A percentile compares a stretch with the other conserved stretches of the same genome.
phyloP scores from a whole-genome alignment of 1,284 basidiomycete genomes.

The Sphaerobolus stellatus region DNA sequence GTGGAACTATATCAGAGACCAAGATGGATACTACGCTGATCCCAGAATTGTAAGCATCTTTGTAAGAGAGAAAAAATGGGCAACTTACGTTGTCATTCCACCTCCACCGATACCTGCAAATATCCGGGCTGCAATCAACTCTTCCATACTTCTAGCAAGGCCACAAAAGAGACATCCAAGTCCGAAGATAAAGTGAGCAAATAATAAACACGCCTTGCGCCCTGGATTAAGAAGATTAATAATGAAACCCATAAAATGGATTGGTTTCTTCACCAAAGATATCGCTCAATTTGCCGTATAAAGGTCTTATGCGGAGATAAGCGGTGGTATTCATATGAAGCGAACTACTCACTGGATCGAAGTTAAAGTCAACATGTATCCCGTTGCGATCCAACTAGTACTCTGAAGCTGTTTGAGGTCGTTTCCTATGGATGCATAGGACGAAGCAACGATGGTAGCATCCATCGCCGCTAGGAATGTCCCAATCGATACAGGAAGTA shows the following conservation, averaged over 20 bases:
- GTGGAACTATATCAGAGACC: conserved; percentile 59
- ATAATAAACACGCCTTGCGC: conserved; percentile 55
- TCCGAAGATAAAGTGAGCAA: conserved; percentile 55
- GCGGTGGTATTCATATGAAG: background rate
- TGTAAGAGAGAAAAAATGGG: background rate
- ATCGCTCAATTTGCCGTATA: conserved; percentile 65
- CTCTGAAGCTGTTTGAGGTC: conserved; percentile 62
- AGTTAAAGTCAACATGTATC: conserved; percentile 59
- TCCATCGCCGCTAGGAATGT: conserved; percentile 61
- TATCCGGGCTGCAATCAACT: conserved; percentile 55
- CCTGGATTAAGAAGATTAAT: background rate
- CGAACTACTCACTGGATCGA: conserved; percentile 53
- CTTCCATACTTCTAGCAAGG: conserved; percentile 51
- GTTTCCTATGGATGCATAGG: conserved; percentile 61
- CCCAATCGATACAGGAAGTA: conserved; percentile 58
- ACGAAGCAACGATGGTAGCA: conserved; percentile 56
- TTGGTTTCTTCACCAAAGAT: conserved; percentile 46
- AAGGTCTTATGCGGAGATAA: conserved; percentile 39
- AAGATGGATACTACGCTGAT: conserved; percentile 58
- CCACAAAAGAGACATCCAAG: conserved; percentile 56
- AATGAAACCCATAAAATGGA: background rate
- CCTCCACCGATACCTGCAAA: conserved; percentile 62
- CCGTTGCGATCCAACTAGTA: conserved; percentile 65
- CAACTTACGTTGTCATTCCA: conserved; percentile 59
- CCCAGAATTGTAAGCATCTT: background rate